These are phyloP conservation scores for Colletotrichum abscissum DNA, from an alignment of 2,329 filamentous ascomycete genomes.

Conservation along the genomic window DNA sequence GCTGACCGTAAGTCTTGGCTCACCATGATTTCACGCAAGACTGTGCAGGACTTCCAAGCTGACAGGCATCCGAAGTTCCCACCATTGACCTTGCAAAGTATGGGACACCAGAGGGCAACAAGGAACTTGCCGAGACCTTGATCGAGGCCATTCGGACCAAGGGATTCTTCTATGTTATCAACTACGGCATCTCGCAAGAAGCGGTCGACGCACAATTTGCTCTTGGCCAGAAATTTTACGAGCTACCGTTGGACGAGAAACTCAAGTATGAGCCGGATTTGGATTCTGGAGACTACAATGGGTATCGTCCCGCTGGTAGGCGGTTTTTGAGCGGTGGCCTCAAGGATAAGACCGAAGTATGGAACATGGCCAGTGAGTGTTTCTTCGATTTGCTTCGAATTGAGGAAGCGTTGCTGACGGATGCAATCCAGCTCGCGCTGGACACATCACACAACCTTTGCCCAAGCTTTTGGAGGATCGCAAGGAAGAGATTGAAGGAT, in stretches of 20 bases:
- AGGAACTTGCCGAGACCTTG: slow-evolving; percentile 41
- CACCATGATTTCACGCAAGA: not conserved
- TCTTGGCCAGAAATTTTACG: slow-evolving; percentile 64
- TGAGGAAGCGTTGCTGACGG: not conserved
- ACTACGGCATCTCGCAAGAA: slow-evolving; percentile 69
- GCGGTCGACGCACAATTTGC: slow-evolving; percentile 70
- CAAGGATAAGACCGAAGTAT: slow-evolving; percentile 51
- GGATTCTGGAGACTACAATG: slow-evolving; percentile 66
- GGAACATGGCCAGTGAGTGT: slow-evolving; percentile 50
- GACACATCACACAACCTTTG: slow-evolving; percentile 44
- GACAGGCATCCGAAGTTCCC: slow-evolving; percentile 38
- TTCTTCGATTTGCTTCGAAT: not conserved
- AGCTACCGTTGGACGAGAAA: slow-evolving; percentile 68
- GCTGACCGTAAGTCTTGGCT: slow-evolving; percentile 44
- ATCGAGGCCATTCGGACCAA: slow-evolving; percentile 49
- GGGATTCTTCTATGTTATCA: slow-evolving; percentile 70
- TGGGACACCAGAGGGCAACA: slow-evolving; percentile 45
- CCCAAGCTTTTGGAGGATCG: slow-evolving; percentile 60
- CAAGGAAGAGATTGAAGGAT: slow-evolving; percentile 66
- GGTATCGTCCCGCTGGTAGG: slow-evolving; percentile 62
- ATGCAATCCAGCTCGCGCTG: slow-evolving; percentile 40
- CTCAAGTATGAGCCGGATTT: slow-evolving; percentile 63
- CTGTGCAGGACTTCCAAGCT: slow-evolving; percentile 18
- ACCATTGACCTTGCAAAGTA: slow-evolving; percentile 49
- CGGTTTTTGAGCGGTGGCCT: slow-evolving; percentile 48